Conservation (phyloP, 1,284 basidiomycete species). For the Boletus semigastroideus region DNA sequence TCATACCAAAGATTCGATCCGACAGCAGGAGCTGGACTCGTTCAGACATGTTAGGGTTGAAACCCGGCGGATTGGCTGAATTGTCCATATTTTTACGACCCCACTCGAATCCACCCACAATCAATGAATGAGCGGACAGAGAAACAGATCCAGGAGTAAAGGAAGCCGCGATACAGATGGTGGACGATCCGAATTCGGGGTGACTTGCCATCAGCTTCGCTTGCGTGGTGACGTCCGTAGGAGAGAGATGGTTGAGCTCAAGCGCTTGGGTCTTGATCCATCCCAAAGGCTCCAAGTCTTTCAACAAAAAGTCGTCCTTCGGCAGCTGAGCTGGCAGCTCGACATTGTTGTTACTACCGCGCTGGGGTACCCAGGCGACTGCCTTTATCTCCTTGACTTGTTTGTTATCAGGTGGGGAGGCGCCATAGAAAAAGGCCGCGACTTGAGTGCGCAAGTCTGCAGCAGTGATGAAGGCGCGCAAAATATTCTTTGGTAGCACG, state of each 20-base stretch:
- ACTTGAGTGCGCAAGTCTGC: slow-evolving; percentile 96
- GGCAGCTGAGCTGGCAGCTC: slow-evolving; percentile 87
- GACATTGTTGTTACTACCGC: slow-evolving; percentile 92
- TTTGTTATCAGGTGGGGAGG: slow-evolving; percentile 92
- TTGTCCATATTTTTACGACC: slow-evolving; percentile 90
- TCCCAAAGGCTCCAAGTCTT: slow-evolving; percentile 94
- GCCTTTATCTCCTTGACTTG: slow-evolving; percentile 99
- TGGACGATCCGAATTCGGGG: slow-evolving; percentile 91
- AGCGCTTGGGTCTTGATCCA: slow-evolving; percentile 97
- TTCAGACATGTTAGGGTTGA: slow-evolving; percentile 98
- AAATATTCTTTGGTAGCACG: slow-evolving; percentile 96
- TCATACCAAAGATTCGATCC: slow-evolving; percentile 91
- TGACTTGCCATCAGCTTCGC: slow-evolving; percentile 97
- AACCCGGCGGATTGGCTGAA: slow-evolving; percentile 85
- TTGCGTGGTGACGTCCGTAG: slow-evolving; percentile 93
- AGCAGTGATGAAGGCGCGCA: slow-evolving; percentile 92
- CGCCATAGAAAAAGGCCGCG: slow-evolving; percentile 91
- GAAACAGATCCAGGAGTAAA: slow-evolving; percentile 99
- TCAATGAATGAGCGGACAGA: slow-evolving; percentile 88
- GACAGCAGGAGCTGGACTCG: slow-evolving; percentile 93
- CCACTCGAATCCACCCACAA: slow-evolving; percentile 96
- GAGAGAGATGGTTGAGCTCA: slow-evolving; percentile 90
- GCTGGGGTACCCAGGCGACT: slow-evolving; percentile 93
- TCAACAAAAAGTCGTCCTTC: slow-evolving; percentile 91
- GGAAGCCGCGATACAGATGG: slow-evolving; percentile 91